phyloP scores from a whole-genome alignment of 345 rosid species.

The Limnanthes douglasii region DNA sequence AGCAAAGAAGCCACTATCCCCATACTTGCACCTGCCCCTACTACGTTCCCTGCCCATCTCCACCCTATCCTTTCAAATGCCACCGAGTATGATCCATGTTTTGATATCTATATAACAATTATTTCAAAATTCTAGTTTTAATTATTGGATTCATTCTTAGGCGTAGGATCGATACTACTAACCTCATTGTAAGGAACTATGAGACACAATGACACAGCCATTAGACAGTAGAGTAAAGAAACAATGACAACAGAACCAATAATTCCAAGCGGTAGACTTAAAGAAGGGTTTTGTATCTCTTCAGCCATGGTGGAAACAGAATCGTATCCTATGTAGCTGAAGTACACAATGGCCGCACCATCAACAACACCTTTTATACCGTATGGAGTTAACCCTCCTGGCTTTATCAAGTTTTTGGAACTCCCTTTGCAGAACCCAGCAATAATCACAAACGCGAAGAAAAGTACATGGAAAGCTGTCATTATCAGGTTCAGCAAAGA shows the following conservation, averaged over 20 bases:
- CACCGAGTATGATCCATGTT: conserved; percentile 42
- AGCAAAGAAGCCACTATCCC: conserved; percentile 89
- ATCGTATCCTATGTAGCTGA: conserved; percentile 91
- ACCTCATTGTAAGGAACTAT: conserved; percentile 81
- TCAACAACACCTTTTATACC: conserved; percentile 63
- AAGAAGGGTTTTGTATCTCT: conserved; percentile 76
- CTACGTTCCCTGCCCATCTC: conserved; percentile 82
- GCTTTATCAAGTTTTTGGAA: conserved; percentile 45
- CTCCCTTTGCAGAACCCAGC: conserved; percentile 53
- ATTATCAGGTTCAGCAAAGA: conserved; percentile 64
- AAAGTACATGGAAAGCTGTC: conserved; percentile 71
- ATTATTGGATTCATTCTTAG: neutral
- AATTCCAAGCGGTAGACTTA: conserved; percentile 72
- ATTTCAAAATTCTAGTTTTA: neutral
- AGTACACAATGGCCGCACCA: conserved; percentile 83
- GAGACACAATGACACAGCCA: conserved; percentile 65
- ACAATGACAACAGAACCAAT: conserved; percentile 71
- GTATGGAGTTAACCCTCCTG: conserved; percentile 65
- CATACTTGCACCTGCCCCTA: conserved; percentile 88
- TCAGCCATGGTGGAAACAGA: conserved; percentile 91
- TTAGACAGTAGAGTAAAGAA: conserved; percentile 59
- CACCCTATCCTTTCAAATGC: conserved; percentile 57
- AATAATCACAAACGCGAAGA: conserved; percentile 70
- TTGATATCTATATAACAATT: conserved; percentile 26
- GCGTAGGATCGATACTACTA: conserved; percentile 4